Conservation (phyloP, 495 filamentous ascomycete species). For the Letharia columbiana region DNA sequence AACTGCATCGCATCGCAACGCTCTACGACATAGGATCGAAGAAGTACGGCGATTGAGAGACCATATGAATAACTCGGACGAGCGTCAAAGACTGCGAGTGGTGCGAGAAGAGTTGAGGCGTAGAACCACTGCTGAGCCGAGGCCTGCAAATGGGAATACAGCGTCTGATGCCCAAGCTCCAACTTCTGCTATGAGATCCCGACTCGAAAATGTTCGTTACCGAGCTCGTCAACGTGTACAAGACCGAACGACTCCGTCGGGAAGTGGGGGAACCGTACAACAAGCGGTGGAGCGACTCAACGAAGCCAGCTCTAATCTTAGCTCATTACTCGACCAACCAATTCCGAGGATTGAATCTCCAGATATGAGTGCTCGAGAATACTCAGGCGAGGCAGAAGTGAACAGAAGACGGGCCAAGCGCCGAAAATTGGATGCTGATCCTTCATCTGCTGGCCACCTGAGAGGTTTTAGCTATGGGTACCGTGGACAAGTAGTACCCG, state of each 20-base stretch:
- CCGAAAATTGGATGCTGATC: slow-evolving; percentile 63
- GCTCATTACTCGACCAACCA: slow-evolving; percentile 41
- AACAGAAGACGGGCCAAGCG: slow-evolving; percentile 55
- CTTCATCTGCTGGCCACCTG: slow-evolving; percentile 37
- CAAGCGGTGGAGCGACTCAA: slow-evolving; percentile 34
- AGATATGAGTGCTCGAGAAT: slow-evolving; percentile 33
- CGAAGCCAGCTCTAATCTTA: slow-evolving; percentile 36
- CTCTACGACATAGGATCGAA: slow-evolving; percentile 6
- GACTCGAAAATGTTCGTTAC: slow-evolving; percentile 14
- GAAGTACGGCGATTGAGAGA: slow-evolving; percentile 12
- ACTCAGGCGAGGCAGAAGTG: slow-evolving; percentile 31
- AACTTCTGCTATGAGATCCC: slow-evolving; percentile 22
- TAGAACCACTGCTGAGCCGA: slow-evolving; percentile 6
- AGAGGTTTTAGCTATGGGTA: slow-evolving; percentile 66
- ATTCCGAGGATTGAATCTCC: slow-evolving; percentile 35
- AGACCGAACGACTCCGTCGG: slow-evolving; percentile 21
- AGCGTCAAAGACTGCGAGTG: slow-evolving; percentile 14
- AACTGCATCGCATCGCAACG: slow-evolving; percentile 11
- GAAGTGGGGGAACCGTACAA: slow-evolving; percentile 21
- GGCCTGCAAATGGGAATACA: neutral
- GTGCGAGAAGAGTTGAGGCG: slow-evolving; percentile 15
- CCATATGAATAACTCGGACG: slow-evolving; percentile 11
- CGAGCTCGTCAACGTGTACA: slow-evolving; percentile 8
- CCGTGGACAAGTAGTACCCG: slow-evolving; percentile 75
- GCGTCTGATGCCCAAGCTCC: slow-evolving; percentile 14